Evolutionary conservation across 352 stramenopile species (phyloP), one percentile per base, ranked within the genome.

Genomic region (Phytophthora idaei): DNA sequence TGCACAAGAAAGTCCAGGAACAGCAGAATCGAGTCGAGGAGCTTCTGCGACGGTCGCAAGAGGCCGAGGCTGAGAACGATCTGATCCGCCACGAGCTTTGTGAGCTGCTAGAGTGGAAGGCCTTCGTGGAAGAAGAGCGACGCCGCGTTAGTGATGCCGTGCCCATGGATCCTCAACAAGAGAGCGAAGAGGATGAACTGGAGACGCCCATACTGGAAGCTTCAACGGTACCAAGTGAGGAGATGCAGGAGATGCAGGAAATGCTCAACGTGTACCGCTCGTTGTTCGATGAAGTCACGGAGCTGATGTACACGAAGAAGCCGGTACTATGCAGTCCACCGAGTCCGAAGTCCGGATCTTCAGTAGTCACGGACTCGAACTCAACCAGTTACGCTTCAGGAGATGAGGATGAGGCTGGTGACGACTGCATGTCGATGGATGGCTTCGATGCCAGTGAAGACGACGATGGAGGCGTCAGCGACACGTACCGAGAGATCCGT

Each of bases 21-120:
- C 51, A 68, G 39, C 27, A 76, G 57, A 14, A 77, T 63, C 45
- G 62, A 45, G 64, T 74, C 17, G 63, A 76, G 7, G 68, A 76
- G 39, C 29, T 76, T 25, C 39, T 68, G 12, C 59, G 21, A 50
- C 71, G 71, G 2, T 76, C 64, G 4, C 69, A 77, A 34, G 85
- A 92, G 48, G 65, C 89, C 4, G 83, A 91, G 52, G 61, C 68
- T 3, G 86, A 94, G 34, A 94, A 92, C 61, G 77, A 81, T 12
- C 62, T 94, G 21, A 78, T 94, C 34, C 82, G 84, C 12, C 73
- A 77, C 15, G 82, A 94, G 41, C 57, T 94, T 14, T 88, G 77
- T 46, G 83, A 92, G 48, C 62, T 91, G 28, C 59, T 92, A 32
- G 86, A 92, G 62, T 92, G 82, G 83, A 94, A 90, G 39, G 79